Evolutionary conservation across 805 yeast genomes (phyloP).

Genomic region (Teunomyces lycoperdinae): DNA sequence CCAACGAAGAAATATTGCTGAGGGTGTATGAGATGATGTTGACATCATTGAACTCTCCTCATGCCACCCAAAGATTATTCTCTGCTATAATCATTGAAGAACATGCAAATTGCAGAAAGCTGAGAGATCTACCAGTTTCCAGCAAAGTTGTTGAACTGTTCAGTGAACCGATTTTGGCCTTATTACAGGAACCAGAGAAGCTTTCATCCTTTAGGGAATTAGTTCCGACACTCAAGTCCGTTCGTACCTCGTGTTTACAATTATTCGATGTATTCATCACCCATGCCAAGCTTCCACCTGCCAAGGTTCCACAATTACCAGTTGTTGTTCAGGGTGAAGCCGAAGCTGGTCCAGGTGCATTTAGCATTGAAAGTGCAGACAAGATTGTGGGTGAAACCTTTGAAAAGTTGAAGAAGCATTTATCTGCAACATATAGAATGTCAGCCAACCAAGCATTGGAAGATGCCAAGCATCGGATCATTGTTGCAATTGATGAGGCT

Average conservation of each 20-base stretch:
- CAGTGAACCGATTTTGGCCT: slow-evolving; percentile 26
- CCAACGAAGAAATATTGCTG: slow-evolving; percentile 34
- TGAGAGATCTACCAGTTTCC: slow-evolving; percentile 12
- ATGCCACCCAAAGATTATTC: slow-evolving; percentile 78
- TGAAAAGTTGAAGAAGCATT: slow-evolving; percentile 56
- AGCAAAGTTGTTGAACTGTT: slow-evolving; percentile 20
- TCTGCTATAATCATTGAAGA: slow-evolving; percentile 70
- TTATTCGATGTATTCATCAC: slow-evolving; percentile 75
- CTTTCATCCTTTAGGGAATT: slow-evolving; percentile 73
- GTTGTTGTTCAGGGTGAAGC: slow-evolving; percentile 90
- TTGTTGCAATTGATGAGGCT: slow-evolving; percentile 67
- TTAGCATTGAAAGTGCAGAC: slow-evolving; percentile 75
- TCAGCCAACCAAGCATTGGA: slow-evolving; percentile 69
- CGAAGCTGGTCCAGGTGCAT: slow-evolving; percentile 93
- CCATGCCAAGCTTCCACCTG: slow-evolving; percentile 67
- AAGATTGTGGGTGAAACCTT: slow-evolving; percentile 61
- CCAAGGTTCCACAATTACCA: slow-evolving; percentile 77
- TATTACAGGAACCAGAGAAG: slow-evolving; percentile 40
- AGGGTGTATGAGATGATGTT: slow-evolving; percentile 38
- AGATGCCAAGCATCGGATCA: slow-evolving; percentile 71
- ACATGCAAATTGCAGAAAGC: slow-evolving; percentile 43
- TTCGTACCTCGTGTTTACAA: slow-evolving; percentile 85
- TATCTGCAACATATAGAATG: slow-evolving; percentile 70
- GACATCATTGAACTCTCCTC: slow-evolving; percentile 53
- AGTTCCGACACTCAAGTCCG: slow-evolving; percentile 79